Percentiles rank a stretch among this genome's conserved stretches.
Conservation (phyloP, 768 basidiomycete species). For the Agrocybe pediades region DNA sequence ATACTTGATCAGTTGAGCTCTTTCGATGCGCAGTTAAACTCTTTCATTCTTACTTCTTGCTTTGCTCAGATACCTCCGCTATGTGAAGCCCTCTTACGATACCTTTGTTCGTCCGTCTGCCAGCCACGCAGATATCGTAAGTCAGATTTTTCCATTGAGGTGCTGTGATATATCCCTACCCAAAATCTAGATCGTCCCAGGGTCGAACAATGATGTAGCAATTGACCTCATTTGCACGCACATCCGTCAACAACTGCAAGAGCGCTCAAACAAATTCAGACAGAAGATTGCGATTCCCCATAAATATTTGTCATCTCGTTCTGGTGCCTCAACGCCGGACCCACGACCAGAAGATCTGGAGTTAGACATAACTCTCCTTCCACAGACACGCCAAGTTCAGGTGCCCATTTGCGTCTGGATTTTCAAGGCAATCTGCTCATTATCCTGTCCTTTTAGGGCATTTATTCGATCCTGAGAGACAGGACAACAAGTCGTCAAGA, state of each 20-base stretch:
- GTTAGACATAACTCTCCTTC: slow-evolving; percentile 58
- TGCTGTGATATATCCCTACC: background rate
- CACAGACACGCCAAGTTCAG: slow-evolving; percentile 79
- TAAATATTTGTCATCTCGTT: slow-evolving; percentile 33
- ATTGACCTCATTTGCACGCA: slow-evolving; percentile 94
- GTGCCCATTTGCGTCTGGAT: slow-evolving; percentile 38
- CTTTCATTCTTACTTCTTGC: background rate
- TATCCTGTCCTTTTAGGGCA: slow-evolving; percentile 55
- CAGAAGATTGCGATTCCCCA: slow-evolving; percentile 67
- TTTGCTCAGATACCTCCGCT: slow-evolving; percentile 85
- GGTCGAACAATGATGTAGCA: slow-evolving; percentile 84
- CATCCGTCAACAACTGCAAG: slow-evolving; percentile 79
- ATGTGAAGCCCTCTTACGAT: slow-evolving; percentile 94
- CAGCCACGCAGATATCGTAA: slow-evolving; percentile 86
- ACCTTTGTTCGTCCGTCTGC: slow-evolving; percentile 91
- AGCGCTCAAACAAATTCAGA: slow-evolving; percentile 74
- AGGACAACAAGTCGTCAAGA: slow-evolving; percentile 72
- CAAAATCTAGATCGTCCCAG: slow-evolving; percentile 83
- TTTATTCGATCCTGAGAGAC: slow-evolving; percentile 85
- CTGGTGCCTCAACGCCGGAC: slow-evolving; percentile 39
- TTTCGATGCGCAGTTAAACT: background rate
- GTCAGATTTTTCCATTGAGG: slow-evolving; percentile 8
- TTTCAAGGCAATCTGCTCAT: background rate
- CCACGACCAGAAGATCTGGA: slow-evolving; percentile 42
- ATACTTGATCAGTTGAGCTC: slow-evolving; percentile 79